Evolutionary conservation across 352 stramenopile genomes (phyloP).

Genomic region (Phytophthora agathidicida): DNA sequence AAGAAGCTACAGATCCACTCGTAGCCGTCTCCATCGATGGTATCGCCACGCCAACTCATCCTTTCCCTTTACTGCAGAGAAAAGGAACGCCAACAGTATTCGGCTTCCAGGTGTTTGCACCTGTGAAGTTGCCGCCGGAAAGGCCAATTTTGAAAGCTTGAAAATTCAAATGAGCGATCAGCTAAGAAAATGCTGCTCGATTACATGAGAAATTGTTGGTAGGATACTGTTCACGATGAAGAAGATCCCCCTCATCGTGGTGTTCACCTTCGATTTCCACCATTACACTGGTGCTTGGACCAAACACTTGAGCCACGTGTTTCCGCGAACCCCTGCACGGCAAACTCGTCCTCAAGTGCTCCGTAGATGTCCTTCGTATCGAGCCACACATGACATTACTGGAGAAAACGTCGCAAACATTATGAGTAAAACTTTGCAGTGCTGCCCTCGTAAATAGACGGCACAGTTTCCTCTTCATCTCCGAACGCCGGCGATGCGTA

Average conservation of each 20-base stretch:
- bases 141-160: not conserved
- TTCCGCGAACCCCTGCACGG: slow-evolving; percentile 57
- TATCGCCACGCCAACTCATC: slow-evolving; percentile 8
- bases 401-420: not conserved
- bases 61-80: not conserved
- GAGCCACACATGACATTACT: slow-evolving; percentile 77
- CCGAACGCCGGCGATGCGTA: slow-evolving; percentile 60
- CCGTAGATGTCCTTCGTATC: slow-evolving; percentile 84
- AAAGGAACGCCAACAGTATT: not conserved
- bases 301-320: slow-evolving; percentile 68
- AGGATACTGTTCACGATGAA: no score
- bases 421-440: not conserved
- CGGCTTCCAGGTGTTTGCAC: no score
- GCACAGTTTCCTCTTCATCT: slow-evolving; percentile 55
- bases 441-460: not conserved
- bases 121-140: no score
- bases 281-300: slow-evolving; percentile 46
- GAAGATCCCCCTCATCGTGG: slow-evolving; percentile 2
- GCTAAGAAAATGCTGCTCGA: no score
- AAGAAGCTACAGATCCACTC: slow-evolving; percentile 39
- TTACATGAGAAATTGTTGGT: no score
- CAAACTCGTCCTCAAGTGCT: slow-evolving; percentile 76
- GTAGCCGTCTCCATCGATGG: slow-evolving; percentile 9
- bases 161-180: slow-evolving; percentile 4
- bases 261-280: slow-evolving; percentile 26